Conservation (phyloP, 352 stramenopile species). For the Pythium guiyangense region DNA sequence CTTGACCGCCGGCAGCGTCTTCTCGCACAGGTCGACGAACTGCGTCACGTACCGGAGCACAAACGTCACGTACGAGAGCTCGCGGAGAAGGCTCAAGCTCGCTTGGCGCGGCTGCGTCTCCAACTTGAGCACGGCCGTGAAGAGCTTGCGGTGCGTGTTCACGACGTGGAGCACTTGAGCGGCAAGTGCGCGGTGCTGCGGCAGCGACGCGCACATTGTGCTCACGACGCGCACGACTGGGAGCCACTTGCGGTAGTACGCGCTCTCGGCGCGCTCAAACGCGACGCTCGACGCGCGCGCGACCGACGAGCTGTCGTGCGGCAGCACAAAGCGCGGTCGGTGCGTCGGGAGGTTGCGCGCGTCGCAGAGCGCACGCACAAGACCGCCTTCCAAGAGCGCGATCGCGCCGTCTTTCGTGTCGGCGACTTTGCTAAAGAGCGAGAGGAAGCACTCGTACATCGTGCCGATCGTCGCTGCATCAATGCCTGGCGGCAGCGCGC, state of each 20-base stretch:
- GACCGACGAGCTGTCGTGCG: constrained; percentile 25
- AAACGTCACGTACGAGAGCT: constrained; percentile 75
- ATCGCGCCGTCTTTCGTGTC: constrained; percentile 58
- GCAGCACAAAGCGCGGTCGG: constrained; percentile 52
- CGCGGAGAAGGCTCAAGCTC: constrained; percentile 57
- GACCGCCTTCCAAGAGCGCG: constrained; percentile 62
- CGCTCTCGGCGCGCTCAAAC: constrained; percentile 53
- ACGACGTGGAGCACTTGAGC: constrained; percentile 58
- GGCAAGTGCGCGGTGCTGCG: constrained; percentile 63
- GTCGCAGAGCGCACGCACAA: constrained; percentile 62
- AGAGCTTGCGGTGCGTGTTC: constrained; percentile 64
- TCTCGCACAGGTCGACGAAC: constrained; percentile 64
- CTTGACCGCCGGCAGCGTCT: constrained; percentile 51
- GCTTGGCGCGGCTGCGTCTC: constrained; percentile 20
- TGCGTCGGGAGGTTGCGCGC: constrained; percentile 60
- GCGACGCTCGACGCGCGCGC: constrained; percentile 29
- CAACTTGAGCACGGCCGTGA: constrained; percentile 63
- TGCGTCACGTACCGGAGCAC: constrained; percentile 76
- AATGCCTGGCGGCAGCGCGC: constrained; percentile 38
- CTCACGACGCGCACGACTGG: constrained; percentile 61
- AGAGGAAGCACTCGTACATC: constrained; percentile 83
- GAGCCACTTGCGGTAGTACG: constrained; percentile 80
- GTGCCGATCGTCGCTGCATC: constrained; percentile 67
- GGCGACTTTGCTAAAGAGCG: constrained; percentile 64
- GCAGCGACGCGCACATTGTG: constrained; percentile 50